Evolutionary conservation across 768 basidiomycete genomes (phyloP).

Genomic region (Dentipellis sp.): DNA sequence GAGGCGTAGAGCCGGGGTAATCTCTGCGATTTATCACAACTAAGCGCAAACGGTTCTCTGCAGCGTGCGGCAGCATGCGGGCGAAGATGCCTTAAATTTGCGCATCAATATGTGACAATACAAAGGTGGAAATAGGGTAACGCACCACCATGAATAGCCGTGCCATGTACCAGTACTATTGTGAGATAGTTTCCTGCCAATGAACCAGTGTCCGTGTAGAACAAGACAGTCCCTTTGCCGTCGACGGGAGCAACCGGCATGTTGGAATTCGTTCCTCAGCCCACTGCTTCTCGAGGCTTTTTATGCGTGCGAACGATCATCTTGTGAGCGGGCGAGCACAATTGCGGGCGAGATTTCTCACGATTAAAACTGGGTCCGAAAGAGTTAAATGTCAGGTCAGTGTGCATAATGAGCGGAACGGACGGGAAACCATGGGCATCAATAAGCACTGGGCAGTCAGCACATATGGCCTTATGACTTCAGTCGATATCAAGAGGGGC

Average conservation of each 20-base stretch:
- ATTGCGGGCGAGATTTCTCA: not conserved
- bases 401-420: too few species aligned
- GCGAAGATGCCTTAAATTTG: constrained; percentile 12
- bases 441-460: too few species aligned
- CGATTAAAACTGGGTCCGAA: not conserved
- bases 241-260: not conserved
- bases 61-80: constrained; percentile 13
- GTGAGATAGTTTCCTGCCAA: not conserved
- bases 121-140: not conserved
- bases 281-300: not conserved
- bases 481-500: too few species aligned
- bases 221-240: not conserved
- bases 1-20: constrained; percentile 16
- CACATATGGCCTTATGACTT: too few species aligned
- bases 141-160: not conserved
- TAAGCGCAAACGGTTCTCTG: constrained; percentile 13
- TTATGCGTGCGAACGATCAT: not conserved
- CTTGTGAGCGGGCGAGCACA: not conserved
- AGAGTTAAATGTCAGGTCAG: not conserved
- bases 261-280: not conserved
- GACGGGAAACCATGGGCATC: too few species aligned
- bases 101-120: not conserved
- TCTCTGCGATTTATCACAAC: constrained; percentile 18
- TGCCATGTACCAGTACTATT: not conserved
- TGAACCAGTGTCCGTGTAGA: not conserved